Conservation (phyloP, 306 rosid species). For the Vachellia pachyceras region DNA sequence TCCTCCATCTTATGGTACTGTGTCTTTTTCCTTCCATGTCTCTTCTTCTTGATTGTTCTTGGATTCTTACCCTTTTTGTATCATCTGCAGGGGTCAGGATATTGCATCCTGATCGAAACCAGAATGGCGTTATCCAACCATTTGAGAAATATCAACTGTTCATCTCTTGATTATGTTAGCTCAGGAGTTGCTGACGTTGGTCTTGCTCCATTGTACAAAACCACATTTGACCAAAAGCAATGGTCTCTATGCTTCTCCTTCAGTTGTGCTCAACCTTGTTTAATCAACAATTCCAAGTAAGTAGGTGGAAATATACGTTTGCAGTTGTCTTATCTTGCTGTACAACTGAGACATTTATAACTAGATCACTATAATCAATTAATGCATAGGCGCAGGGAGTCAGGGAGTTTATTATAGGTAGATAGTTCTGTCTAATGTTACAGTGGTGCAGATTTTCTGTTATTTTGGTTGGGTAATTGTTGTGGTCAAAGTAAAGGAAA, state of each 20-base stretch:
- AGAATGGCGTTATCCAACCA: conserved; percentile 35
- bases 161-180: conserved; percentile 31
- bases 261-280: conserved; percentile 47
- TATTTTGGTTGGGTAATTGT: conserved; percentile 2
- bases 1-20: conserved; percentile 2
- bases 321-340: conserved; percentile 1
- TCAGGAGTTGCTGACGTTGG: conserved; percentile 44
- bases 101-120: conserved; percentile 44
- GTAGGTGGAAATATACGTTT: conserved; percentile 37
- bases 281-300: conserved; percentile 60
- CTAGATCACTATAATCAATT: not conserved
- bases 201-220: conserved; percentile 44
- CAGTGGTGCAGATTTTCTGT: no score
- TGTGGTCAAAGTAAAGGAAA: conserved; percentile 11
- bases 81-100: conserved; percentile 37
- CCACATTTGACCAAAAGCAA: conserved; percentile 39
- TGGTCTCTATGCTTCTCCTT: conserved; percentile 44
- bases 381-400: not conserved
- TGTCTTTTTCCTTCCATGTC: not conserved
- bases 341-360: not conserved
- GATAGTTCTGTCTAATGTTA: no score
- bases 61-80: conserved; percentile 18
- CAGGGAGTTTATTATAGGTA: not conserved
- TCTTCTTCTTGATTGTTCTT: conserved; percentile 7
- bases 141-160: conserved; percentile 44